These are phyloP conservation scores for Mentha longifolia DNA, from an alignment of 257 asterid genomes.

Conservation along the genomic window DNA sequence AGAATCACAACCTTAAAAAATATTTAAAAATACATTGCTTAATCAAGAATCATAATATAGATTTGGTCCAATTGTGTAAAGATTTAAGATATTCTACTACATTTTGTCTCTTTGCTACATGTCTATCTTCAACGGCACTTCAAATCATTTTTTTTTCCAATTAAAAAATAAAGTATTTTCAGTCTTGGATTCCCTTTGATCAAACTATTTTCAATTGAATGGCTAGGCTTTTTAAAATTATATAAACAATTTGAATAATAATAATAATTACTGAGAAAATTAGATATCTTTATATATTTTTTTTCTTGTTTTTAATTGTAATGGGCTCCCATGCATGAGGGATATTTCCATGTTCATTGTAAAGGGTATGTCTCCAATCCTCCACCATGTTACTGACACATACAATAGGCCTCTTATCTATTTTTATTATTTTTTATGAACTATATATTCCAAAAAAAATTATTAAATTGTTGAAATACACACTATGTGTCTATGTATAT, in stretches of 20 bases:
- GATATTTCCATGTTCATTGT: constrained; percentile 52
- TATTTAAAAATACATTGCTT: constrained; percentile 19
- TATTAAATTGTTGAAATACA: too few species aligned
- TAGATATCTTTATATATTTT: too few species aligned
- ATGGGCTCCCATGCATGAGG: constrained; percentile 69
- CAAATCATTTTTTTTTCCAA: constrained; percentile 5
- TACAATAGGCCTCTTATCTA: constrained; percentile 20
- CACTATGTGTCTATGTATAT: too few species aligned
- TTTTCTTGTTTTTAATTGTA: not conserved
- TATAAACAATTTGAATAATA: too few species aligned
- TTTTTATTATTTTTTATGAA: not conserved
- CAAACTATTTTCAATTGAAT: not conserved
- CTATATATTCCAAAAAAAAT: not conserved
- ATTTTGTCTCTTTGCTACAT: constrained; percentile 24
- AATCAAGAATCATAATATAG: constrained; percentile 24
- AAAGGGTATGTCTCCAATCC: constrained; percentile 37
- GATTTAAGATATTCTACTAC: constrained; percentile 16
- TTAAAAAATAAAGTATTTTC: not conserved
- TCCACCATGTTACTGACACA: constrained; percentile 32
- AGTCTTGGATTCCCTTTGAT: constrained; percentile 7
- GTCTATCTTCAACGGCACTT: constrained; percentile 46
- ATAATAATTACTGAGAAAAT: too few species aligned
- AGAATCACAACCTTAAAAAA: constrained; percentile 24
- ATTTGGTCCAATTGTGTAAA: constrained; percentile 20
- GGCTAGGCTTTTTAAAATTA: too few species aligned